These are phyloP conservation scores for Tubosaeta brunneosetosa DNA, from an alignment of 768 basidiomycete species.

Conservation along the genomic window DNA sequence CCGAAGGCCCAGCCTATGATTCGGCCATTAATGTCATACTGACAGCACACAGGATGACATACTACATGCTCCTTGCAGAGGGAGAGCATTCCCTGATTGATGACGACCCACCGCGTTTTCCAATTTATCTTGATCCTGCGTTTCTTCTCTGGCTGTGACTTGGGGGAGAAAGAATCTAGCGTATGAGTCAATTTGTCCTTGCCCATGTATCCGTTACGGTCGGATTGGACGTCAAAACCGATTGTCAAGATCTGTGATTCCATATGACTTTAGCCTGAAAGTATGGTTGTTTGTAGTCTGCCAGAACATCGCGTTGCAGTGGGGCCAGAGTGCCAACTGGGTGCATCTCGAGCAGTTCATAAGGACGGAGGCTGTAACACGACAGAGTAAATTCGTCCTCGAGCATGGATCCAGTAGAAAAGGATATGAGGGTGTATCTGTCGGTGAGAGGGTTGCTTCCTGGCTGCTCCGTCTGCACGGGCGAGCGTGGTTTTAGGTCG, in stretches of 20 bases:
- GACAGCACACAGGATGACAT: conserved; percentile 15
- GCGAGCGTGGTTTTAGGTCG: conserved; percentile 6
- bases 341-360: conserved; percentile 72
- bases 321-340: conserved; percentile 36
- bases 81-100: conserved; percentile 51
- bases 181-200: conserved; percentile 12
- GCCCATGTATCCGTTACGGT: conserved; percentile 2
- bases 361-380: conserved; percentile 56
- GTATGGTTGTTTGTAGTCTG: conserved; percentile 52
- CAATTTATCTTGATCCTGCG: conserved; percentile 48
- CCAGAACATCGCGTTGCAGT: conserved; percentile 38
- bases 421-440: conserved; percentile 54
- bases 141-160: conserved; percentile 19
- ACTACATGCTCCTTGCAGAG: conserved; percentile 54
- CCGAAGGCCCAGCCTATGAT: conserved; percentile 37
- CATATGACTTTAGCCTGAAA: conserved; percentile 51
- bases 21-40: neutral
- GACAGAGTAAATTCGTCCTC: conserved; percentile 57
- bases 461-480: conserved; percentile 8
- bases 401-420: conserved; percentile 64
- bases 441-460: conserved; percentile 21
- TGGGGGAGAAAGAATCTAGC: conserved; percentile 7
- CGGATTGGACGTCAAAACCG: conserved; percentile 1
- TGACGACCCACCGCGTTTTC: conserved; percentile 60
- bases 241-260: conserved; percentile 23